Base-by-base conservation (phyloP, 768 basidiomycete genomes). In the Pisolithus tinctorius region DNA sequence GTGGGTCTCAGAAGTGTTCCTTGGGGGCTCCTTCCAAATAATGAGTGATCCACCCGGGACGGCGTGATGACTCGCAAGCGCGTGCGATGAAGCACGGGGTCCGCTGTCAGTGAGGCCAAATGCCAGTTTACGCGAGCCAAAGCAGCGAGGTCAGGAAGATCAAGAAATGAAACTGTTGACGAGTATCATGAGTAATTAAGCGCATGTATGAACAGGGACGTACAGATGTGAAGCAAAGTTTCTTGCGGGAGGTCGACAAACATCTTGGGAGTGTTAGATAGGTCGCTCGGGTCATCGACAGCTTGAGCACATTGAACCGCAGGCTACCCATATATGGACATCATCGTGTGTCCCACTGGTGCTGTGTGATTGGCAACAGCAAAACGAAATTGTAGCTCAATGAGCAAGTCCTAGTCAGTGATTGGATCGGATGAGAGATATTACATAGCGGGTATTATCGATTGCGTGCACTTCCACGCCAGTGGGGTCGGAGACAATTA, bases 131-230 rank as follows among this genome's bases (percentile, higher is more conserved):
- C 70, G 49, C 70, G 74, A 7, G 77, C 74, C 38, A 86, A 62
- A 1, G 72, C 59, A 44, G 76, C 76, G 43, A 88, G 75, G 61
- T 89, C 87, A 0, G 87, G 86, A 6, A 88, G 65, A 65, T 88
- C 87, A 49, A 89, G 72, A 63, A 79, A 88, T 0, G 82, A 81
- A 42, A 85, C 86, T 87, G 51, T 2, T 20, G 37, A 6, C 25
- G 40, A 10, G 23, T 2, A 25, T 17, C 41, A 59, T 48, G 54
- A 20, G 11, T 20, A 48, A 42, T 16, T 36, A 0, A 16, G 27
- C 6, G 4, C 13, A 38, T 14, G 1, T 9, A 11, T 4, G 27
- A 17, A 20, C 8, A 14, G 41, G n/a, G 45, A 61, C 78, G 52
- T 56, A 83, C 83, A 68, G 29, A 86, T 83, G 57, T 82, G 69